A percentile compares a stretch with the other conserved stretches of the same genome.
phyloP scores from a whole-genome alignment of 148 eudicot species.

The Amaranthus hypochondriacus region DNA sequence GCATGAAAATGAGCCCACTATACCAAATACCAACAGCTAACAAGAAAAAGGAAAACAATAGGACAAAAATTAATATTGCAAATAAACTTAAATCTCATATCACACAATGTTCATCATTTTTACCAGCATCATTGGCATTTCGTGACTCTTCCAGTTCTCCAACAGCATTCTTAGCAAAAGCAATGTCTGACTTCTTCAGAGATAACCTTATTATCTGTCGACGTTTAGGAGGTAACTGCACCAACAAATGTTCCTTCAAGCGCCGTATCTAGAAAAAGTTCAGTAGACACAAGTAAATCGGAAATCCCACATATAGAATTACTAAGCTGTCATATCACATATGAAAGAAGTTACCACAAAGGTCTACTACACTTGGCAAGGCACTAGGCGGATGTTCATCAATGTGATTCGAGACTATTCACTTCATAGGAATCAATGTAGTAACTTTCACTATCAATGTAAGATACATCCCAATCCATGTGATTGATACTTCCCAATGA shows the following conservation, averaged over 20 bases:
- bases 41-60: background rate
- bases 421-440: no score
- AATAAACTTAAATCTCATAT: conserved; percentile 7
- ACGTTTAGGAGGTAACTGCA: conserved; percentile 86
- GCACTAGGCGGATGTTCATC: no score
- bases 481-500: no score
- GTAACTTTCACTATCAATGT: no score
- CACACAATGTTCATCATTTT: conserved; percentile 49
- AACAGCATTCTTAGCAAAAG: conserved; percentile 43
- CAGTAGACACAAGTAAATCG: conserved; percentile 14
- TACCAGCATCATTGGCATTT: conserved; percentile 22
- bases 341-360: no score
- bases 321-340: background rate
- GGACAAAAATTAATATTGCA: background rate
- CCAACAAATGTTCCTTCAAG: conserved; percentile 81
- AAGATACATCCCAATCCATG: no score
- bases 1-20: background rate
- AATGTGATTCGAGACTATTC: no score
- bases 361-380: no score
- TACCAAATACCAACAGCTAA: background rate
- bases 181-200: conserved; percentile 64
- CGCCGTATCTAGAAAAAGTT: conserved; percentile 69
- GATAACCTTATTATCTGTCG: conserved; percentile 73
- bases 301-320: background rate
- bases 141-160: conserved; percentile 30